A percentile compares a stretch with the other conserved stretches of the same genome.
Evolutionary conservation across 805 yeast species (phyloP).

Genomic region (Ogataea angusta): DNA sequence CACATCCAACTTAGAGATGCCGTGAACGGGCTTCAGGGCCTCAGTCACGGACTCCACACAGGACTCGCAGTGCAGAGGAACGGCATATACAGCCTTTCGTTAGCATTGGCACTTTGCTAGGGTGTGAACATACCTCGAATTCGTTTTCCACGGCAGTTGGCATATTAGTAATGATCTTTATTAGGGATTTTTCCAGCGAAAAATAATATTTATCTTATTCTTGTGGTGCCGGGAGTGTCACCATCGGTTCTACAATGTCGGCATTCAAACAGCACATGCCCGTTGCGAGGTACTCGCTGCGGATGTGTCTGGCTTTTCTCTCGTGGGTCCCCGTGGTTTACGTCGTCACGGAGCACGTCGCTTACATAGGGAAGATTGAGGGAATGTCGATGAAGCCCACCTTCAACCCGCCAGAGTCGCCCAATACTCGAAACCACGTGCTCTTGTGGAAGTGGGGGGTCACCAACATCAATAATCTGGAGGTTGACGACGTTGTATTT

Average conservation of each 20-base stretch:
- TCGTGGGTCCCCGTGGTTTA: slow-evolving; percentile 82
- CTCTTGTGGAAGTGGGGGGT: slow-evolving; percentile 64
- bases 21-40: slow-evolving; percentile 50
- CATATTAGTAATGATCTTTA: slow-evolving; percentile 10
- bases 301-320: slow-evolving; percentile 36
- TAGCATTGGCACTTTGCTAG: not conserved
- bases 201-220: not conserved
- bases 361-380: slow-evolving; percentile 67
- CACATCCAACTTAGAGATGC: slow-evolving; percentile 50
- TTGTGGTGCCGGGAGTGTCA: slow-evolving; percentile 4
- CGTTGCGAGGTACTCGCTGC: slow-evolving; percentile 25
- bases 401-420: slow-evolving; percentile 60
- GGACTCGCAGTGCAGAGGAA: slow-evolving; percentile 74
- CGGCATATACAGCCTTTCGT: slow-evolving; percentile 70
- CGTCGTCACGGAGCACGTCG: slow-evolving; percentile 65
- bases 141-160: slow-evolving; percentile 17
- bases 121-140: slow-evolving; percentile 21
- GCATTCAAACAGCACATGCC: slow-evolving; percentile 6
- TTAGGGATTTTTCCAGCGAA: not conserved
- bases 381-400: slow-evolving; percentile 92
- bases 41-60: slow-evolving; percentile 61
- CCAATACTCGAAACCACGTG: slow-evolving; percentile 55
- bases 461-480: slow-evolving; percentile 43
- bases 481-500: slow-evolving; percentile 69
- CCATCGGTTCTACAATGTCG: slow-evolving; percentile 1